A percentile compares a stretch with the other conserved stretches of the same genome.
Conservation (phyloP, 352 stramenopile genomes). For the Nothophytophthora sp. region DNA sequence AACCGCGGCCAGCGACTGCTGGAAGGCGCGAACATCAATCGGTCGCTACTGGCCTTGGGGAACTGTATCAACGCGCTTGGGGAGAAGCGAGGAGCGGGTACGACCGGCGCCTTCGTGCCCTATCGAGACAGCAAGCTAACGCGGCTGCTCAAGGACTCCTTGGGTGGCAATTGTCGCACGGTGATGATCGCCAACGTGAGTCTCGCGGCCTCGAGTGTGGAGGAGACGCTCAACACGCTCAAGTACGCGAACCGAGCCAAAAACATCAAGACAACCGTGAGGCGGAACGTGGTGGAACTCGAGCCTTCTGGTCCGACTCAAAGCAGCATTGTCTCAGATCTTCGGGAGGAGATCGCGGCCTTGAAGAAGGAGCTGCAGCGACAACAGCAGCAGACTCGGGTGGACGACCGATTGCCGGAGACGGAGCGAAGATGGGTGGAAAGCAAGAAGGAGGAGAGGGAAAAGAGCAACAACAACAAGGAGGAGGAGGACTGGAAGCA, state of each 20-base stretch:
- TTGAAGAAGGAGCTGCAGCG: constrained; percentile 67
- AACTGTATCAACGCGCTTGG: constrained; percentile 95
- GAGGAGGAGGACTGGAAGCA: constrained; percentile 22
- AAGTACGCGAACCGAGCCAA: constrained; percentile 94
- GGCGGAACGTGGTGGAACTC: constrained; percentile 84
- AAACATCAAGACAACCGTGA: constrained; percentile 93
- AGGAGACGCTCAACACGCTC: constrained; percentile 94
- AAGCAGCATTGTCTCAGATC: constrained; percentile 75
- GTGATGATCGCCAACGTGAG: constrained; percentile 95
- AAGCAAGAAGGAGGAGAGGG: constrained; percentile 8
- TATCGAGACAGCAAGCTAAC: constrained; percentile 92
- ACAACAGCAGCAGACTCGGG: constrained; percentile 26
- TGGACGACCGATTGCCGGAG: not conserved
- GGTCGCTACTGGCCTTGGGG: constrained; percentile 87
- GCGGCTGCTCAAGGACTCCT: constrained; percentile 87
- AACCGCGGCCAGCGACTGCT: constrained; percentile 85
- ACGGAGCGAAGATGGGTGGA: constrained; percentile 13
- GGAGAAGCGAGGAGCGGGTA: constrained; percentile 62
- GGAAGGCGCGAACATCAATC: constrained; percentile 94
- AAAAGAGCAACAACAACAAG: constrained; percentile 21
- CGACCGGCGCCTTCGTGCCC: constrained; percentile 65
- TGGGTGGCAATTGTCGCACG: constrained; percentile 92
- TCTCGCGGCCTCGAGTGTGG: constrained; percentile 72
- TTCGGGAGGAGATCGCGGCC: constrained; percentile 85
- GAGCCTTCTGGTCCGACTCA: constrained; percentile 89